phyloP scores from a whole-genome alignment of 495 filamentous ascomycete species.

The Hyaloscypha finlandica region DNA sequence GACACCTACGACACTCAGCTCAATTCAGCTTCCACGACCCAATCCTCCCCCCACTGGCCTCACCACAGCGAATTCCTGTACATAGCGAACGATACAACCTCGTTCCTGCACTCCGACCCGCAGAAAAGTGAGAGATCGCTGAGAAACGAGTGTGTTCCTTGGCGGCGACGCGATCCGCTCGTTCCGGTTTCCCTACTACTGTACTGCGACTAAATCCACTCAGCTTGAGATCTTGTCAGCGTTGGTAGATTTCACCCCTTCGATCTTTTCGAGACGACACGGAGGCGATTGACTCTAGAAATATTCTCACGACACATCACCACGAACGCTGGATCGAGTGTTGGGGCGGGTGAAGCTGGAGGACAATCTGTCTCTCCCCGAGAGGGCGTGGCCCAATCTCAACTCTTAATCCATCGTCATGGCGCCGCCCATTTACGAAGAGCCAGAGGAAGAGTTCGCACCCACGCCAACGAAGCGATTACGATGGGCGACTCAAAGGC shows the following conservation, averaged over 20 bases:
- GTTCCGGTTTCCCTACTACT: conserved; percentile 12
- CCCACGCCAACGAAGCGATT: conserved; percentile 47
- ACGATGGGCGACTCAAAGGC: conserved; percentile 92
- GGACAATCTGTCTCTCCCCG: conserved; percentile 21
- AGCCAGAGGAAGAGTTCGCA: conserved; percentile 37
- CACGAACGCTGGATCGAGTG: conserved; percentile 6
- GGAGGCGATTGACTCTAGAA: background rate
- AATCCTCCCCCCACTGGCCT: background rate
- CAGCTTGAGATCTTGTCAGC: background rate
- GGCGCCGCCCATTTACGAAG: conserved; percentile 24
- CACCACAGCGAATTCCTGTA: background rate
- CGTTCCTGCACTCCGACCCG: background rate
- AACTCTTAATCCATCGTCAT: conserved; percentile 19
- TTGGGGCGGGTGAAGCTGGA: conserved; percentile 22
- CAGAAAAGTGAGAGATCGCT: background rate
- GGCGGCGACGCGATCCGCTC: conserved; percentile 22
- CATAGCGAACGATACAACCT: background rate
- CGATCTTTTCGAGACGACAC: background rate
- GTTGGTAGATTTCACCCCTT: background rate
- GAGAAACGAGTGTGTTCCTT: background rate
- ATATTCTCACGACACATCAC: background rate
- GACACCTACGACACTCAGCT: conserved; percentile 1
- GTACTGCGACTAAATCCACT: background rate
- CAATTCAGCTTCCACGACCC: conserved; percentile 5
- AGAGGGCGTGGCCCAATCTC: conserved; percentile 23